Base-by-base conservation (phyloP, 1,284 basidiomycete species). In the Cryptococcus hybrid region DNA sequence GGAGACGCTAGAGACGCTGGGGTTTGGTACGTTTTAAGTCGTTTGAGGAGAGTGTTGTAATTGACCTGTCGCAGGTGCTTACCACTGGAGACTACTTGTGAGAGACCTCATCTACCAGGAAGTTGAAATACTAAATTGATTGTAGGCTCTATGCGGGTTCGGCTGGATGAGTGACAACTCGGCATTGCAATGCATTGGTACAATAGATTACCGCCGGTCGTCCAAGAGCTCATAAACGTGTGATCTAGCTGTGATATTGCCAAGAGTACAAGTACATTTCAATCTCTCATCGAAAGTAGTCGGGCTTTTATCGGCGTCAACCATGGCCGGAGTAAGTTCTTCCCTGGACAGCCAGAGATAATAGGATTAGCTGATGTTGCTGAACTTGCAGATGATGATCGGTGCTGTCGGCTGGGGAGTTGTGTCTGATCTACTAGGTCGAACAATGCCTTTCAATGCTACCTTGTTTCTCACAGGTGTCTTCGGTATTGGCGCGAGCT, bases 371-470 rank as follows among this genome's bases (percentile, higher is more conserved):
- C 38, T 40, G 30, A 15, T 13, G 24, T 13, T 7, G 30, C 12
- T 35, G 12, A 13, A 2, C 6, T 3, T 74, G 86, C 90, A 95
- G 44, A 98, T 98, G 95, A 96, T 96, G 91, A 75, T 97, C 56
- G 94, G 94, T 3, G 92, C 92, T 0, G 79, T 95, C 8, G 89
- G 88, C 2, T 96, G 92, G 92, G 92, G 92, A 52, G 87, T 89
- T 35, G 88, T 89, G 52, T 91, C 89, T 15, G 90, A 93, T 74
- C 74, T 92, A 6, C 79, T 90, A 71, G 95, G 95, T 2, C 86
- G 95, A 35, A 88, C 86, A 53, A 81, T 88, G 2, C 92, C 93
- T 0, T 99, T 98, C 81, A 95, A 97, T 68, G 84, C 87, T 3
- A 99, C 95, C 0, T 83, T 99, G 2, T 88, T 90, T 70, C 85